Conservation (phyloP, 352 stramenopile genomes). For the Phytophthora capsici region DNA sequence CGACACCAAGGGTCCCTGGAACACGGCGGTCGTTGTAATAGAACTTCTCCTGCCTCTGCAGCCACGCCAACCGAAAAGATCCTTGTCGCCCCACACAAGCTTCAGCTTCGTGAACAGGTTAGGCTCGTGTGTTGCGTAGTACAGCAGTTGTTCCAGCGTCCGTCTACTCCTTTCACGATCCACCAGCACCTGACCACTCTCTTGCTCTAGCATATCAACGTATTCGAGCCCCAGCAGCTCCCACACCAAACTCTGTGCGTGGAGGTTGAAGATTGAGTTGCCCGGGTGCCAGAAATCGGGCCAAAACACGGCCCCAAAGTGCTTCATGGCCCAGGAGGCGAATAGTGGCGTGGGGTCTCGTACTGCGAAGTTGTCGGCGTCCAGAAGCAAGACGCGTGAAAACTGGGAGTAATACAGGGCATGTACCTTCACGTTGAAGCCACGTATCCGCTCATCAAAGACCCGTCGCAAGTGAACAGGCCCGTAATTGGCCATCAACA, state of each 20-base stretch:
- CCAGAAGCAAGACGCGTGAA: slow-evolving; percentile 50
- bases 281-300: slow-evolving; percentile 55
- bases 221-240: slow-evolving; percentile 50
- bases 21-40: slow-evolving; percentile 48
- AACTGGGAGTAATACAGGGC: slow-evolving; percentile 62
- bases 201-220: slow-evolving; percentile 58
- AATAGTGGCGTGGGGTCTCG: slow-evolving; percentile 54
- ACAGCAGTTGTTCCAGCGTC: slow-evolving; percentile 55
- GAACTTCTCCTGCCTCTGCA: slow-evolving; percentile 39
- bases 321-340: slow-evolving; percentile 31
- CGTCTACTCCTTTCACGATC: slow-evolving; percentile 35
- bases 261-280: slow-evolving; percentile 68
- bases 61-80: slow-evolving; percentile 65
- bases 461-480: slow-evolving; percentile 50
- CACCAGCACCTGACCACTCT: slow-evolving; percentile 59
- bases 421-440: slow-evolving; percentile 63
- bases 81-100: slow-evolving; percentile 64
- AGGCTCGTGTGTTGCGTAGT: slow-evolving; percentile 49
- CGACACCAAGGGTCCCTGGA: slow-evolving; percentile 48
- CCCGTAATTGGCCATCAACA: slow-evolving; percentile 40
- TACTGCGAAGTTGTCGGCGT: slow-evolving; percentile 60
- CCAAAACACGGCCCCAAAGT: slow-evolving; percentile 54
- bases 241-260: slow-evolving; percentile 65
- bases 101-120: slow-evolving; percentile 59
- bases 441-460: slow-evolving; percentile 50